phyloP scores from a whole-genome alignment of 495 filamentous ascomycete species.

The Tuber melanosporum region DNA sequence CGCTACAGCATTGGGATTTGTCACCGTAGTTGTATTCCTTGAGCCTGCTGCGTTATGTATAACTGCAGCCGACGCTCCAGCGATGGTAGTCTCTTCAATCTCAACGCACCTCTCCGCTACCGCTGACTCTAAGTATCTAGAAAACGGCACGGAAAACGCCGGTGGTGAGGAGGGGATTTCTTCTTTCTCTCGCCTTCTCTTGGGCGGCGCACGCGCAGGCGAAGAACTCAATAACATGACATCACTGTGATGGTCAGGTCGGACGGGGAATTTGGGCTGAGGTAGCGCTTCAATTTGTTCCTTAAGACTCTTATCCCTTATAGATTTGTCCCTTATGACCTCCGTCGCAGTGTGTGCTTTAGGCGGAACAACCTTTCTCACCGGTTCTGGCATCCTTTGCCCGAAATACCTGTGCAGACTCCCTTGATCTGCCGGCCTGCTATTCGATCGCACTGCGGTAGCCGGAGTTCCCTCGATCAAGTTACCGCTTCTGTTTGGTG shows the following conservation, averaged over 20 bases:
- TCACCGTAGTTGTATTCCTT: constrained; percentile 21
- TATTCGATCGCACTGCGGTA: constrained; percentile 24
- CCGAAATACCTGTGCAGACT: constrained; percentile 48
- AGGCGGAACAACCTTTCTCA: constrained; percentile 30
- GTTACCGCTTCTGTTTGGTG: constrained; percentile 24
- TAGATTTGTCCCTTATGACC: constrained; percentile 39
- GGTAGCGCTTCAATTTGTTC: constrained; percentile 39
- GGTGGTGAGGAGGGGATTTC: not conserved
- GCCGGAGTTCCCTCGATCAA: constrained; percentile 30
- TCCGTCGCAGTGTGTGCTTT: constrained; percentile 47
- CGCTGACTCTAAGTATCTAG: constrained; percentile 9
- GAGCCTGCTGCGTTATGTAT: constrained; percentile 20
- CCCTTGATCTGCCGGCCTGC: constrained; percentile 46
- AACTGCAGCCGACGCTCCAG: not conserved
- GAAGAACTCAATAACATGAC: constrained; percentile 38
- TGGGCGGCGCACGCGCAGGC: constrained; percentile 12
- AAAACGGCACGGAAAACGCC: not conserved
- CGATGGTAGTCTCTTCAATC: not conserved
- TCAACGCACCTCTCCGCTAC: not conserved
- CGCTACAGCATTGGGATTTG: constrained; percentile 7
- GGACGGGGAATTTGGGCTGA: constrained; percentile 34
- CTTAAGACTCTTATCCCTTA: constrained; percentile 47
- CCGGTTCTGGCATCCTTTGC: constrained; percentile 27
- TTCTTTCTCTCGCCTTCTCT: constrained; percentile 20
- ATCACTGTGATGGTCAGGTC: constrained; percentile 21